These are phyloP conservation scores for Cyberlindnera americana DNA, from an alignment of 805 yeast genomes.

Conservation along the genomic window DNA sequence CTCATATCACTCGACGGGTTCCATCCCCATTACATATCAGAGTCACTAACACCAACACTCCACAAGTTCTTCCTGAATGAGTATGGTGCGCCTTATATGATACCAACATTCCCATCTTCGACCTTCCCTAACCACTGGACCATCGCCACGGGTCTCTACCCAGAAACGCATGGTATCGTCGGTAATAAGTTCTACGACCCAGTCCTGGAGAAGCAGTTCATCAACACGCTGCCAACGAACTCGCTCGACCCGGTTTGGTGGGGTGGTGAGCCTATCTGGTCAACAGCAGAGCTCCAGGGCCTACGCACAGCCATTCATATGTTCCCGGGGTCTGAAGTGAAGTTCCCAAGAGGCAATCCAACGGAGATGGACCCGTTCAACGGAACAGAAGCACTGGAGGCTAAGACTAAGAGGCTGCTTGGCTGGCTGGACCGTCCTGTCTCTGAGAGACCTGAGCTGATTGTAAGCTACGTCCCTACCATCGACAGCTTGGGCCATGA, in stretches of 20 bases:
- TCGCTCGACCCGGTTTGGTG: constrained; percentile 64
- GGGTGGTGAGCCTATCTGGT: constrained; percentile 93
- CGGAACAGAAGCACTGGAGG: constrained; percentile 53
- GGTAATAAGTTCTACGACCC: constrained; percentile 80
- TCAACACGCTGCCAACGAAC: constrained; percentile 52
- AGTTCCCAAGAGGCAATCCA: constrained; percentile 47
- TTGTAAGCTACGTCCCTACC: constrained; percentile 75
- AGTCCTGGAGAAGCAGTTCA: constrained; percentile 47
- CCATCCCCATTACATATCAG: constrained; percentile 81
- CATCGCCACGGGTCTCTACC: constrained; percentile 79
- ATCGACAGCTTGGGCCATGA: constrained; percentile 77
- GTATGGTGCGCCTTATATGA: constrained; percentile 76
- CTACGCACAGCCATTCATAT: constrained; percentile 76
- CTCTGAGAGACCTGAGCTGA: constrained; percentile 63
- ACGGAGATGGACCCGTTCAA: constrained; percentile 58
- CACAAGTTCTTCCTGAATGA: constrained; percentile 50
- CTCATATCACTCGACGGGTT: constrained; percentile 83
- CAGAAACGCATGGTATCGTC: constrained; percentile 82
- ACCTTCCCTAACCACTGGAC: constrained; percentile 95
- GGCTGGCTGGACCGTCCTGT: constrained; percentile 65
- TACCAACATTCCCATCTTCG: constrained; percentile 83
- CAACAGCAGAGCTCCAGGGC: constrained; percentile 62
- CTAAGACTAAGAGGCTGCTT: constrained; percentile 55
- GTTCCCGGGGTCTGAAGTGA: constrained; percentile 95
- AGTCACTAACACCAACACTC: constrained; percentile 65